A percentile compares a stretch with the other conserved stretches of the same genome.
These are phyloP conservation scores for Diddensiella santjacobensis DNA, from an alignment of 805 yeast genomes.

Conservation along the genomic window DNA sequence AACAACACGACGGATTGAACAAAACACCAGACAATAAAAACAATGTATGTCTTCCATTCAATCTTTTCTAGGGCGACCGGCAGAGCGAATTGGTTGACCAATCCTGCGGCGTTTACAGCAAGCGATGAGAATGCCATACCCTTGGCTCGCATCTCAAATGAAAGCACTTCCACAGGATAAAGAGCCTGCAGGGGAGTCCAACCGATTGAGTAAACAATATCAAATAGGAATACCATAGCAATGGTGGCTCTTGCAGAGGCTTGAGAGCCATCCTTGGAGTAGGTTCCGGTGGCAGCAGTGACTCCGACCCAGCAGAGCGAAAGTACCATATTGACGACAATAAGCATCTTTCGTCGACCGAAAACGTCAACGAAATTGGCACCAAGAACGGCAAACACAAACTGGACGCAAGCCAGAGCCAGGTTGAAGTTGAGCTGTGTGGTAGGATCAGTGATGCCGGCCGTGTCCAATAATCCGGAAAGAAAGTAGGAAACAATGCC, in stretches of 20 bases:
- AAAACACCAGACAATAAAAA: constrained; percentile 33
- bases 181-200: constrained; percentile 38
- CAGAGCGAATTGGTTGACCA: constrained; percentile 28
- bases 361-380: constrained; percentile 27
- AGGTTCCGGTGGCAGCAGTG: constrained; percentile 27
- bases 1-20: constrained; percentile 43
- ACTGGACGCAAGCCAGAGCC: constrained; percentile 10
- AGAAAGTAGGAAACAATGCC: constrained; percentile 22
- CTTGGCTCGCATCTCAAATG: constrained; percentile 33
- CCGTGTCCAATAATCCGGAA: constrained; percentile 16
- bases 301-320: constrained; percentile 36
- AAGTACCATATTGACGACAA: constrained; percentile 23
- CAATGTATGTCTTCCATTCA: constrained; percentile 33
- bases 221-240: constrained; percentile 19
- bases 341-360: constrained; percentile 31
- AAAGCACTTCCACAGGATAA: constrained; percentile 33
- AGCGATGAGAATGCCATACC: constrained; percentile 29
- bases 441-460: constrained; percentile 13
- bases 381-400: constrained; percentile 19
- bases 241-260: constrained; percentile 26
- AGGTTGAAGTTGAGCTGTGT: constrained; percentile 26
- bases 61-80: constrained; percentile 34
- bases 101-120: constrained; percentile 31
- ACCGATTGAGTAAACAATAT: constrained; percentile 25
- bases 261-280: constrained; percentile 17